phyloP scores from a whole-genome alignment of 805 yeast species.

The Starmera pachycereana region DNA sequence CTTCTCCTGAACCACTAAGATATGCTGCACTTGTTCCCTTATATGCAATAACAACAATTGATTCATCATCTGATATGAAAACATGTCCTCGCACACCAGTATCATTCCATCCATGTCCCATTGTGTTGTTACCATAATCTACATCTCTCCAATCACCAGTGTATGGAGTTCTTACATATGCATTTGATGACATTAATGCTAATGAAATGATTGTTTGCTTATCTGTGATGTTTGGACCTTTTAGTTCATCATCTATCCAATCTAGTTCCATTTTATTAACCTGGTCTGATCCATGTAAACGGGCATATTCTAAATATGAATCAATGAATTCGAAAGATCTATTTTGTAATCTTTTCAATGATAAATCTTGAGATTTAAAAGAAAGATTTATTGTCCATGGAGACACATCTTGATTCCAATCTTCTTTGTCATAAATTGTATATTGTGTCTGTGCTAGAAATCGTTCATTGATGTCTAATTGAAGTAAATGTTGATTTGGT shows the following conservation, averaged over 20 bases:
- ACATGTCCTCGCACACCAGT: conserved; percentile 88
- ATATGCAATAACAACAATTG: conserved; percentile 62
- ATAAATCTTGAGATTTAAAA: conserved; percentile 12
- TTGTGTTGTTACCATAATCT: conserved; percentile 40
- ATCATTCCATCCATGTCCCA: conserved; percentile 77
- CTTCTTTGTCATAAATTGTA: conserved; percentile 1
- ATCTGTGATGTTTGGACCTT: conserved; percentile 70
- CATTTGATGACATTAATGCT: conserved; percentile 84
- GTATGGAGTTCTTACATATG: conserved; percentile 70
- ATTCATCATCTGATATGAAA: conserved; percentile 51
- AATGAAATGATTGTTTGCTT: conserved; percentile 60
- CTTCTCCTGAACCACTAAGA: conserved; percentile 66
- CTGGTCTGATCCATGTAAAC: conserved; percentile 21
- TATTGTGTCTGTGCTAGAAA: too few relatives aligned
- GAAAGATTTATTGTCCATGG: conserved; percentile 31
- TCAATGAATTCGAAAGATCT: conserved; percentile 56
- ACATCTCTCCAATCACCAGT: conserved; percentile 86
- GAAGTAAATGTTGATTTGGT: too few relatives aligned
- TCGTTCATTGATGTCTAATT: too few relatives aligned
- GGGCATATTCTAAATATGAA: conserved; percentile 50
- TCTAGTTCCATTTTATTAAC: conserved; percentile 37
- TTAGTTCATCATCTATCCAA: conserved; percentile 49
- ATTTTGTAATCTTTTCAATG: conserved; percentile 28
- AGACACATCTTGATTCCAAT: conserved; percentile 20
- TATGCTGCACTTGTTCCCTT: conserved; percentile 91